Percentiles rank a stretch among this genome's conserved stretches.
phyloP scores from a whole-genome alignment of 2,329 filamentous ascomycete genomes.

The Trichoderma pleuroti region DNA sequence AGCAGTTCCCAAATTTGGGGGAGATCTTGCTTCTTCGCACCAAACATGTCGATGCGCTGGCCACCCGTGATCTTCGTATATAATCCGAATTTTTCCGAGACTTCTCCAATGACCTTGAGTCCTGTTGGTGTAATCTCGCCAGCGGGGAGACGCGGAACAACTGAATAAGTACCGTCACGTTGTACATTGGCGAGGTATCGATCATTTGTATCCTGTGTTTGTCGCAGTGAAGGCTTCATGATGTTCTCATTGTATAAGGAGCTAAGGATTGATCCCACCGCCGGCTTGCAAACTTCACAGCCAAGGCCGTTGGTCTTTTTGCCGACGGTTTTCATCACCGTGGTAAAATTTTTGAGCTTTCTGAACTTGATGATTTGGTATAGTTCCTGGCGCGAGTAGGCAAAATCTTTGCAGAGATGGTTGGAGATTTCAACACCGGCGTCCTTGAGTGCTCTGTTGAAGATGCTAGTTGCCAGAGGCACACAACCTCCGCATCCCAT shows the following conservation, averaged over 20 bases:
- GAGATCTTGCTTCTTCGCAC: constrained; percentile 82
- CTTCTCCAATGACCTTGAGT: constrained; percentile 76
- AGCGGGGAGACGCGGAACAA: constrained; percentile 76
- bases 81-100: constrained; percentile 77
- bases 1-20: constrained; percentile 77
- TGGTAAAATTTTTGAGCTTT: constrained; percentile 64
- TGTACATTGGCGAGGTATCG: constrained; percentile 86
- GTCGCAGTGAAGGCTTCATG: constrained; percentile 66
- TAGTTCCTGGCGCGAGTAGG: constrained; percentile 79
- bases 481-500: constrained; percentile 89
- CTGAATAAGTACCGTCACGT: constrained; percentile 85
- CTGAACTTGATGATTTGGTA: constrained; percentile 87
- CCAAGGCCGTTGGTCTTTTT: constrained; percentile 69
- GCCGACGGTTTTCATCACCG: constrained; percentile 76
- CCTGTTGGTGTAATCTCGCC: constrained; percentile 88
- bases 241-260: constrained; percentile 82
- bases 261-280: constrained; percentile 74
- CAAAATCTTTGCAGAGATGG: constrained; percentile 79
- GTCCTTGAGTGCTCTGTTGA: constrained; percentile 80
- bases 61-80: constrained; percentile 93
- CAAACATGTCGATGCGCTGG: constrained; percentile 91
- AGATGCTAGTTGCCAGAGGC: constrained; percentile 83
- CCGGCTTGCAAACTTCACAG: constrained; percentile 84
- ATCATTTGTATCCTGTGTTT: constrained; percentile 88
- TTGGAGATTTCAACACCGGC: constrained; percentile 88